Evolutionary conservation across 2,329 filamentous ascomycete genomes (phyloP).

Genomic region (Juglanconis juglandina): DNA sequence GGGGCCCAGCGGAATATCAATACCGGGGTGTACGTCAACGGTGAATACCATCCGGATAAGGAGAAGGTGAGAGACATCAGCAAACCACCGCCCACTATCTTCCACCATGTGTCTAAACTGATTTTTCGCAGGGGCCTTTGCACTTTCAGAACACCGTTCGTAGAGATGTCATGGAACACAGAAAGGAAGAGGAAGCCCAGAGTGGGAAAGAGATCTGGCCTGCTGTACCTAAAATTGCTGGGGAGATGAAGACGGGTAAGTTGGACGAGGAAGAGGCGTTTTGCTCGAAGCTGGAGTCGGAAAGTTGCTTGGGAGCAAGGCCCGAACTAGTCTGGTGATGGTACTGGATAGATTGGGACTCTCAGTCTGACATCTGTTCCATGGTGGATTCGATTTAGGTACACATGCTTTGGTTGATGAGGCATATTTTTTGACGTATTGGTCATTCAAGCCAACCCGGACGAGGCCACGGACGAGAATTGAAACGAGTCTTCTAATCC

Average conservation of each 20-base stretch:
- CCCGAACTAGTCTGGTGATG: constrained; percentile 12
- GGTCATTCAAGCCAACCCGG: no score
- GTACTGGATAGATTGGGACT: no score
- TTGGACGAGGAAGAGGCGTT: constrained; percentile 15
- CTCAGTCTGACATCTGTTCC: no score
- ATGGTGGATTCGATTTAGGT: no score
- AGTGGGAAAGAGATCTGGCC: constrained; percentile 14
- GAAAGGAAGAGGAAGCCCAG: constrained; percentile 6
- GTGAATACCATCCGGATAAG: constrained; percentile 48
- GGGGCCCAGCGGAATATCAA: constrained; percentile 48
- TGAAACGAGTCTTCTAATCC: no score
- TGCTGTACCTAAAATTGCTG: background rate
- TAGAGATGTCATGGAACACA: constrained; percentile 8
- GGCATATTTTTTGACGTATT: no score
- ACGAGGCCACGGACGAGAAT: no score
- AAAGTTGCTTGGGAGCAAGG: background rate
- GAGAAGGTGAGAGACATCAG: constrained; percentile 34
- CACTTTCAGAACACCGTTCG: constrained; percentile 14
- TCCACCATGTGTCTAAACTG: background rate
- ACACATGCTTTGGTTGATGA: no score
- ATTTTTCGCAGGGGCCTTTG: background rate
- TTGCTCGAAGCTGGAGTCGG: constrained; percentile 15
- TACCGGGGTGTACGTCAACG: constrained; percentile 47
- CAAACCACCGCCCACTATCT: no score
- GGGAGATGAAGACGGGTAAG: constrained; percentile 3